These are phyloP conservation scores for Pontederia paniculata DNA, from an alignment of 176 grass and related monocot species.

Conservation along the genomic window DNA sequence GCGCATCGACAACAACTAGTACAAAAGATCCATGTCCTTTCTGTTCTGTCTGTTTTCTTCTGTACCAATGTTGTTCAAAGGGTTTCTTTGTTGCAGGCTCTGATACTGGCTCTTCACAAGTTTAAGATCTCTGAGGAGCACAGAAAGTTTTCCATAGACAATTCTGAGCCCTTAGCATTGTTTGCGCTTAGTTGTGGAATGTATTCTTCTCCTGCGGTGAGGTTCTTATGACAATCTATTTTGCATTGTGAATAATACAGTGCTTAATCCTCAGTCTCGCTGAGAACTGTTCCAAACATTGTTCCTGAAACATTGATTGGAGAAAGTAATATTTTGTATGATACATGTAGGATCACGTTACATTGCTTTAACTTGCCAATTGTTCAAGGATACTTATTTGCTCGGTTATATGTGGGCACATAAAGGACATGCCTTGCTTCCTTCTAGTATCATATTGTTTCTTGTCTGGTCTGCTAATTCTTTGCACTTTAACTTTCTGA, in stretches of 20 bases:
- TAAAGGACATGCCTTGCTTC: no score
- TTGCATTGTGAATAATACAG: background rate
- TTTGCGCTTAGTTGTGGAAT: conserved; percentile 90
- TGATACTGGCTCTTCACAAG: conserved; percentile 79
- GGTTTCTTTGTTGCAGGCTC: conserved; percentile 42
- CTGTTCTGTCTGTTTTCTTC: conserved; percentile 15
- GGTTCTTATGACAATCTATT: background rate
- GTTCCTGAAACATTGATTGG: background rate
- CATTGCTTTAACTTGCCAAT: no score
- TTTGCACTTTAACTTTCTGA: no score
- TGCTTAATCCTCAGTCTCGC: background rate
- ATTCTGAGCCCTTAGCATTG: conserved; percentile 54
- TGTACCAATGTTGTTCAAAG: conserved; percentile 10
- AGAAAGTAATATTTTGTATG: background rate
- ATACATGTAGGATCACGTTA: no score
- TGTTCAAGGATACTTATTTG: no score
- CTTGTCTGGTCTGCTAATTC: no score
- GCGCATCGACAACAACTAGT: conserved; percentile 84
- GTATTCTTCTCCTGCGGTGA: conserved; percentile 96
- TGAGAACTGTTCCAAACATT: background rate
- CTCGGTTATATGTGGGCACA: no score
- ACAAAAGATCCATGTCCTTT: conserved; percentile 3
- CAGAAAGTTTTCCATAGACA: conserved; percentile 63
- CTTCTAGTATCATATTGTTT: no score
- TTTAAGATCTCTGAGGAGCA: conserved; percentile 92